Conservation (phyloP, 1,139 yeast genomes). For the Zygoascus meyerae region DNA sequence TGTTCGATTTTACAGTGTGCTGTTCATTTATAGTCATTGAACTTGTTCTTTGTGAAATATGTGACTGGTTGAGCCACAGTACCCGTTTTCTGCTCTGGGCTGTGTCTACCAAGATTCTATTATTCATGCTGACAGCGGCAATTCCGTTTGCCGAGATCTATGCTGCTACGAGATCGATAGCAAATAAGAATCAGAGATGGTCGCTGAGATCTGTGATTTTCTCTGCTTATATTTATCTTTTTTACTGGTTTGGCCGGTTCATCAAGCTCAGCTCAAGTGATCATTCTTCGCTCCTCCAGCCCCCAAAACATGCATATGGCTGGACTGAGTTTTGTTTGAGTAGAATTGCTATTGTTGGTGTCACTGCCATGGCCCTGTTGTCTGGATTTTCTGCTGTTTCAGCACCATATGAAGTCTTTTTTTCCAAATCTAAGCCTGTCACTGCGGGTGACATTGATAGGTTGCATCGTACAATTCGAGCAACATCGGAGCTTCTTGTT, state of each 20-base stretch:
- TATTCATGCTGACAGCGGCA: constrained; percentile 31
- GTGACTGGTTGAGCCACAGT: constrained; percentile 30
- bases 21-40: constrained; percentile 25
- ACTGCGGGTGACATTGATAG: constrained; percentile 33
- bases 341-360: constrained; percentile 63
- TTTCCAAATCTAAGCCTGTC: constrained; percentile 28
- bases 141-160: constrained; percentile 34
- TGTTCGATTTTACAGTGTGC: constrained; percentile 5
- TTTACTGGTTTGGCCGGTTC: constrained; percentile 30
- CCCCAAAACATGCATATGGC: constrained; percentile 22
- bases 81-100: constrained; percentile 33
- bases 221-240: constrained; percentile 28
- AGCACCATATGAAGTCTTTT: constrained; percentile 48
- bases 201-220: constrained; percentile 17
- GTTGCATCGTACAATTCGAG: constrained; percentile 33
- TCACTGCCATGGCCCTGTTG: constrained; percentile 61
- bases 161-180: constrained; percentile 8
- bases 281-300: neutral
- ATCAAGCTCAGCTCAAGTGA: constrained; percentile 26
- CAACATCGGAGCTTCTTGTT: constrained; percentile 33
- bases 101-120: constrained; percentile 27
- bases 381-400: constrained; percentile 74
- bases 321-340: constrained; percentile 38
- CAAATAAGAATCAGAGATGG: constrained; percentile 9
- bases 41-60: constrained; percentile 38